A percentile compares a stretch with the other conserved stretches of the same genome.
Evolutionary conservation across 805 yeast species (phyloP).

Genomic region (Teunomyces kruisii): DNA sequence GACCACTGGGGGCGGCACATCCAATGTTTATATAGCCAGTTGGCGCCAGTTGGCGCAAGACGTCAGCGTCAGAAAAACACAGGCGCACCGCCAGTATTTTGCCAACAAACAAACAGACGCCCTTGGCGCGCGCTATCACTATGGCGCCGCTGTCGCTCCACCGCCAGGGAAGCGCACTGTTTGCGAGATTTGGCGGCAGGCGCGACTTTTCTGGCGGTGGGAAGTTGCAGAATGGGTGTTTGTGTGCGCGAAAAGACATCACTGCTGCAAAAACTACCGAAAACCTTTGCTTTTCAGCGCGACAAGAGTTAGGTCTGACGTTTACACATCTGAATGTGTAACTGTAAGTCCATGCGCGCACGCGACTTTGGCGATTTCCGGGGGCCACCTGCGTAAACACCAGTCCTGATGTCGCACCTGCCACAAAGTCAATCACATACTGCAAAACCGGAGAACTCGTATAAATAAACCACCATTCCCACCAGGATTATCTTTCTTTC

Average conservation of each 20-base stretch:
- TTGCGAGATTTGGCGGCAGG: neutral
- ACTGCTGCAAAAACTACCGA: neutral
- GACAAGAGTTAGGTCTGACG: neutral
- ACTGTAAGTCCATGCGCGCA: neutral
- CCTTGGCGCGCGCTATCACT: neutral
- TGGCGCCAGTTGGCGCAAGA: neutral
- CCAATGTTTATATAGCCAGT: neutral
- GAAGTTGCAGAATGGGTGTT: neutral
- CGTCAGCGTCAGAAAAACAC: too few relatives aligned
- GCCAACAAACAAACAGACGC: neutral
- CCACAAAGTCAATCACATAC: neutral
- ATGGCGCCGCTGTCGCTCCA: neutral
- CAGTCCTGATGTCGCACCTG: slow-evolving; percentile 2
- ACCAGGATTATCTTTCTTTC: neutral
- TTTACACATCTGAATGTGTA: slow-evolving; percentile 10
- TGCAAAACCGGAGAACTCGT: neutral
- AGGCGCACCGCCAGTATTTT: neutral
- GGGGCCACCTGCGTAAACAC: slow-evolving; percentile 2
- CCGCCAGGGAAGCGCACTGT: neutral
- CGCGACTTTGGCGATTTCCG: slow-evolving; percentile 26
- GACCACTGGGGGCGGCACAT: neutral
- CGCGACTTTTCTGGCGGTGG: slow-evolving; percentile 5
- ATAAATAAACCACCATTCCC: slow-evolving; percentile 5
- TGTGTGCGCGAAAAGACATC: neutral
- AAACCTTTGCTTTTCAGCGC: slow-evolving; percentile 1